These are phyloP conservation scores for Prosopis cineraria DNA, from an alignment of 306 rosid genomes.

Conservation along the genomic window DNA sequence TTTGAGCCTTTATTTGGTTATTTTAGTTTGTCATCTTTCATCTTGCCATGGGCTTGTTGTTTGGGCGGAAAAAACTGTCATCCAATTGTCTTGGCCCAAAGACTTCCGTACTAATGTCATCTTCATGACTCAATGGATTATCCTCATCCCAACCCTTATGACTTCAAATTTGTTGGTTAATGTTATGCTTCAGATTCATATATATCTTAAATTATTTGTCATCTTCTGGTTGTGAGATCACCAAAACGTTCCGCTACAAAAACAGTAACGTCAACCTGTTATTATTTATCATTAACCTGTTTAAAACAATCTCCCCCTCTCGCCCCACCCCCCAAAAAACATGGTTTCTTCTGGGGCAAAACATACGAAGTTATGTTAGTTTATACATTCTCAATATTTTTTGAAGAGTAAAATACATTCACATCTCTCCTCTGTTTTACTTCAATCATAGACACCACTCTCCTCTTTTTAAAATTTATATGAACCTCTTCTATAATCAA, in stretches of 20 bases:
- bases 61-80: not conserved
- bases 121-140: not conserved
- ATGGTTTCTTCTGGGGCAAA: not conserved
- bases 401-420: too few species aligned
- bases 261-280: too few species aligned
- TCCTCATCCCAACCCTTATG: not conserved
- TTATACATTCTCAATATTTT: too few species aligned
- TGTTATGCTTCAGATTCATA: not conserved
- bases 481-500: too few species aligned
- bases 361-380: too few species aligned
- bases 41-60: not conserved
- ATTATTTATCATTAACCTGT: not conserved
- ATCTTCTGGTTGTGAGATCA: not conserved
- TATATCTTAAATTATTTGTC: not conserved
- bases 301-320: too few species aligned
- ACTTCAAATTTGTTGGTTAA: not conserved
- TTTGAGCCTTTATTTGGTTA: not conserved
- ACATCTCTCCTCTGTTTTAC: too few species aligned
- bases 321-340: too few species aligned
- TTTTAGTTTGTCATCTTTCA: not conserved
- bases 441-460: too few species aligned
- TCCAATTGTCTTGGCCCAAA: not conserved
- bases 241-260: not conserved
- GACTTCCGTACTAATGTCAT: not conserved
- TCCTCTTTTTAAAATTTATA: too few species aligned